These are phyloP conservation scores for Apiospora rasikravindrae DNA, from an alignment of 2,329 filamentous ascomycete genomes.

Conservation along the genomic window DNA sequence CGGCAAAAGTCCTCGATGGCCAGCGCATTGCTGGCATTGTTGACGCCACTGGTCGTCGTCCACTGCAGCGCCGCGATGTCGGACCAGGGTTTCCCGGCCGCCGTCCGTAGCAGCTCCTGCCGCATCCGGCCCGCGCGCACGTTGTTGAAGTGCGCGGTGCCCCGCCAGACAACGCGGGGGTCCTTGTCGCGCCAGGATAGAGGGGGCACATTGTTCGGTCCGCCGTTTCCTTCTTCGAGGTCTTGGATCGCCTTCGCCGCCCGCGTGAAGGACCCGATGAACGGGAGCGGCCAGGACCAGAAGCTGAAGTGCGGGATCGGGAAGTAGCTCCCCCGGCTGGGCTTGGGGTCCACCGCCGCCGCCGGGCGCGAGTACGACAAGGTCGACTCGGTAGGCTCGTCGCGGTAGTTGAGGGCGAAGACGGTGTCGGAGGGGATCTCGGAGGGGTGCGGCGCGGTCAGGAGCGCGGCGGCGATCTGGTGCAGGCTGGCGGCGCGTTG, in stretches of 20 bases:
- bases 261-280: slow-evolving; percentile 50
- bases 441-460: slow-evolving; percentile 50
- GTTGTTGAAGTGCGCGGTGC: slow-evolving; percentile 56
- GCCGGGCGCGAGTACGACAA: slow-evolving; percentile 59
- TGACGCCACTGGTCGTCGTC: slow-evolving; percentile 34
- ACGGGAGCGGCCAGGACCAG: slow-evolving; percentile 59
- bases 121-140: slow-evolving; percentile 47
- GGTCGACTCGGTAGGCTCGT: slow-evolving; percentile 49
- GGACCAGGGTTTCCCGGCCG: slow-evolving; percentile 49
- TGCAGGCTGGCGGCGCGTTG: slow-evolving; percentile 58
- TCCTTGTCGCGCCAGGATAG: slow-evolving; percentile 42
- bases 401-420: slow-evolving; percentile 58
- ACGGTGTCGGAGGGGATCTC: slow-evolving; percentile 55
- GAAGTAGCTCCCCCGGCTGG: slow-evolving; percentile 44
- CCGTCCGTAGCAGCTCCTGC: slow-evolving; percentile 44
- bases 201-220: not conserved
- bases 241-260: slow-evolving; percentile 43
- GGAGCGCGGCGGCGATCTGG: slow-evolving; percentile 57
- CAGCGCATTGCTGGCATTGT: slow-evolving; percentile 49
- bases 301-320: slow-evolving; percentile 62
- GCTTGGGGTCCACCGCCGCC: slow-evolving; percentile 32
- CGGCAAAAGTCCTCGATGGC: slow-evolving; percentile 56
- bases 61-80: slow-evolving; percentile 51
- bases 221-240: slow-evolving; percentile 39
- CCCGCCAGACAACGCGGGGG: slow-evolving; percentile 54